Evolutionary conservation across 1,284 basidiomycete species (phyloP), one percentile per base, ranked within the genome.

Genomic region (Cryptococcus sp.): DNA sequence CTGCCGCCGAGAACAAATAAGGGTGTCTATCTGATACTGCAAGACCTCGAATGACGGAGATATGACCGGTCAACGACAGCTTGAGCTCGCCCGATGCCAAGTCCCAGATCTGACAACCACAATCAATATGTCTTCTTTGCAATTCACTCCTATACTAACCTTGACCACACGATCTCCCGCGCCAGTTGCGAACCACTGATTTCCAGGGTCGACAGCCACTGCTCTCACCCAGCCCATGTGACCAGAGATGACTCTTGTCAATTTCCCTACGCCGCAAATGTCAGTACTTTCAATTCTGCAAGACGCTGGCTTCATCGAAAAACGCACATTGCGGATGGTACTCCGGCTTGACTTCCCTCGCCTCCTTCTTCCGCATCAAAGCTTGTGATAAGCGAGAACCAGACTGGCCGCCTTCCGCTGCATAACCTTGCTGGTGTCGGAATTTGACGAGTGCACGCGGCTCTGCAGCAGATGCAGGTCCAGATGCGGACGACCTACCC

Each of bases 181-280:
- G 58, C 95, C 95, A 0, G 93, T 95, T 0, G 91, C 95, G 66
- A 99, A 99, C 95, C 95, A 99, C 77, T 95, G 83, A 81, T 99
- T 99, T 27, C 92, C 93, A 17, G 95, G 95, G 76, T 99, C 95
- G 46, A 99, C 93, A 1, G 95, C 92, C 17, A 91, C 88, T 67
- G 89, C 90, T 57, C 95, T 85, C n/a, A 99, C 95, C 96, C 96
- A 99, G 8, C 96, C 95, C 64, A 99, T 80, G 78, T 99, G 95
- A 0, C 95, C 95, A 1, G 93, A 97, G 63, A 99, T 98, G 70
- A 99, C 96, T 53, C 94, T 89, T 67, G 88, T 84, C 54, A 99
- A 87, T 80, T 97, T 97, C 95, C 95, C 74, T 76, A 52, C 20
- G n/a, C 19, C 16, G n/a, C 19, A 16, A 35, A 16, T 11, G 40